Evolutionary conservation across 352 stramenopile genomes (phyloP).

Genomic region (Globisporangium abappressorium): DNA sequence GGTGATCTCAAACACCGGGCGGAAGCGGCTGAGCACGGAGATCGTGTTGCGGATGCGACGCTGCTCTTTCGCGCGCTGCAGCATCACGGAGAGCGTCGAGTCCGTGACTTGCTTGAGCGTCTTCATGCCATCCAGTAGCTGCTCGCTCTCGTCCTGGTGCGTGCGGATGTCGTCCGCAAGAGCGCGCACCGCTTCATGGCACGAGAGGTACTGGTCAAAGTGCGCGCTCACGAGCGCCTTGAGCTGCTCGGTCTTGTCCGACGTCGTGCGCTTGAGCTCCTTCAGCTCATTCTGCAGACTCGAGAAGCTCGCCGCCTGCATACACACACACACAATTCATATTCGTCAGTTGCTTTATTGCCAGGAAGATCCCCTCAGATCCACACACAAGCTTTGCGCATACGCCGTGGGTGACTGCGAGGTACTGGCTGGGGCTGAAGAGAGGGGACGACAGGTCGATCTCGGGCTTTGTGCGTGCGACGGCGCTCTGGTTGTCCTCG

Average conservation of each 20-base stretch:
- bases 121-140: slow-evolving; percentile 50
- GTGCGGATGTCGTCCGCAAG: slow-evolving; percentile 58
- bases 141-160: slow-evolving; percentile 59
- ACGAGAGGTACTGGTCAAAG: slow-evolving; percentile 84
- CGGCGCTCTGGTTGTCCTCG: slow-evolving; percentile 5
- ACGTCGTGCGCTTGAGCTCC: slow-evolving; percentile 67
- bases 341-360: not conserved
- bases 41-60: slow-evolving; percentile 74
- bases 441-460: slow-evolving; percentile 54
- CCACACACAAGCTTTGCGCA: not conserved
- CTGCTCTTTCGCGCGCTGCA: slow-evolving; percentile 71
- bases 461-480: slow-evolving; percentile 22
- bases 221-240: slow-evolving; percentile 77
- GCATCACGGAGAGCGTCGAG: slow-evolving; percentile 70
- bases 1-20: slow-evolving; percentile 70
- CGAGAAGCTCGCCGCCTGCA: slow-evolving; percentile 57
- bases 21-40: slow-evolving; percentile 59
- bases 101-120: slow-evolving; percentile 60
- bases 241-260: slow-evolving; percentile 81
- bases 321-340: not conserved
- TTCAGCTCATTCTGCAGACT: slow-evolving; percentile 62
- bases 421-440: slow-evolving; percentile 62
- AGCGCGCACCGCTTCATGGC: slow-evolving; percentile 69
- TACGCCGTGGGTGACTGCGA: slow-evolving; percentile 67
- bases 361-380: not conserved